Evolutionary conservation across 169 alveolate species (phyloP), one percentile per base, ranked within the genome.

Genomic region (Plasmodium gaboni): DNA sequence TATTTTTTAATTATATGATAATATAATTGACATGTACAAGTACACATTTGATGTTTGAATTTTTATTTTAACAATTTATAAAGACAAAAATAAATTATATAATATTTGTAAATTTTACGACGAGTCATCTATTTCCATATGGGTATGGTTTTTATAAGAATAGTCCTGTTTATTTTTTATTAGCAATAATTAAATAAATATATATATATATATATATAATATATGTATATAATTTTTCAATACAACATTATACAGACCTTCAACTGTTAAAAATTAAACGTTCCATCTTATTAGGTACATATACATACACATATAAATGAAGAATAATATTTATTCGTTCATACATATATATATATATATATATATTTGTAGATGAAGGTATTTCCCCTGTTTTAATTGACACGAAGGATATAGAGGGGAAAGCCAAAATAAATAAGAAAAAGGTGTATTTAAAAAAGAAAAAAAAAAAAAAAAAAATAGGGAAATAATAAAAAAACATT

Each of bases 221-320:
- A 12, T 13, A 15, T 32, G 13, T 51, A 28, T 38, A 12, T 50
- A 24, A 42, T 17, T 26, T 38, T 15, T 17, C 13, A 72, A 15
- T 24, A 48, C 17, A 46, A 51, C 60, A 22, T 38, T 38, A 38
- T 15, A n/a, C 70, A 53, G 64, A 55, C 15, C n/a, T 72, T 19
- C 61, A 72, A 26, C 24, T 72, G 12, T 42, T 72, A 60, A 72
- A 72, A 60, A 72, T 72, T 24, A 72, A 72, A 51, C 24, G 69
- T 72, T 72, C 86, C 70, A 50, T 72, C 44, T 51, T 42, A 19
- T 10, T 72, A 51, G 63, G 86, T 72, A 72, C 38, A 57, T 38
- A 5, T 38, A 38, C 46, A 0, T 38, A 38, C 42, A 22, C 28
- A 24, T 26, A 70, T 8, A 12, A 44, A 61, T 44, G 65, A n/a